Conservation (phyloP, 2,329 filamentous ascomycete species). For the Aureobasidium sp. region DNA sequence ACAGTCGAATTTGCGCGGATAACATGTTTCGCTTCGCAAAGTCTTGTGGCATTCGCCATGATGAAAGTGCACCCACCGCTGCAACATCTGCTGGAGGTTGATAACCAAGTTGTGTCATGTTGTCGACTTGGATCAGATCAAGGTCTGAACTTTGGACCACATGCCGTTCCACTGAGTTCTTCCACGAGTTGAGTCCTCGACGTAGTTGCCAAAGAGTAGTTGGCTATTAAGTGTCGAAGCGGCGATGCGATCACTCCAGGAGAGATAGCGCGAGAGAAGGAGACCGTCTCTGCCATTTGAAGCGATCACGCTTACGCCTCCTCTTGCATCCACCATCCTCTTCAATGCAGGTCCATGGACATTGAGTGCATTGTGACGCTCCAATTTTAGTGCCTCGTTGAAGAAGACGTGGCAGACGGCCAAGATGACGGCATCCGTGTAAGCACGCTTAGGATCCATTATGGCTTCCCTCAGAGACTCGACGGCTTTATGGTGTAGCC, state of each 20-base stretch:
- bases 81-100: not conserved
- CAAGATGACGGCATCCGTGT: not conserved
- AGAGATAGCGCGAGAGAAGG: not conserved
- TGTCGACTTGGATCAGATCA: not conserved
- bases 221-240: not conserved
- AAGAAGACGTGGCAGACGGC: not conserved
- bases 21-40: not conserved
- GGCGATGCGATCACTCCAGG: not conserved
- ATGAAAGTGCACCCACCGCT: not conserved
- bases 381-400: not conserved
- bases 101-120: not conserved
- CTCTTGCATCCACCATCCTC: constrained; percentile 1
- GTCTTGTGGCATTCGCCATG: not conserved
- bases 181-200: not conserved
- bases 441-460: not conserved
- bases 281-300: not conserved
- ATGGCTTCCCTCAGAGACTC: not conserved
- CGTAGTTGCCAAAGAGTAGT: not conserved
- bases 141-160: not conserved
- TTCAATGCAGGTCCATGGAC: not conserved
- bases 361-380: not conserved
- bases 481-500: not conserved
- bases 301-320: not conserved
- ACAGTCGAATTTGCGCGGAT: too few relatives aligned
- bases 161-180: not conserved